Base-by-base conservation (phyloP, 169 alveolate genomes). In the Plasmodium knowlesi region DNA sequence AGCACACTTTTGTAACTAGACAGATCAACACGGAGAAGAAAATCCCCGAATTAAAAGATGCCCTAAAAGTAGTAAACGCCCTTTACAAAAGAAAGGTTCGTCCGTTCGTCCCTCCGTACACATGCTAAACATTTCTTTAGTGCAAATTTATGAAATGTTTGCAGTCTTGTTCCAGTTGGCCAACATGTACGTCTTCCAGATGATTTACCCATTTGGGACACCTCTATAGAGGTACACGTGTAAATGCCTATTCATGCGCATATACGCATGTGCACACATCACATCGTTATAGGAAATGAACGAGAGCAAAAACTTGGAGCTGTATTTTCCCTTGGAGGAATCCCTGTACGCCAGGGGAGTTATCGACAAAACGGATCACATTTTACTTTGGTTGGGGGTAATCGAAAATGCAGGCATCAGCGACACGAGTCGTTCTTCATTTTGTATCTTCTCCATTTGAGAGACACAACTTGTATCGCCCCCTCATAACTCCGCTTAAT, bases 351-450 rank as follows among this genome's bases (percentile, higher is more conserved):
- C 97, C 83, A 97, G 95, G 93, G 98, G 98, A 30, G 93, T 95
- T n/a, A 54, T 97, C 39, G 91, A 97, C 32, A 96, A 97, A n/a
- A 94, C 98, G 12, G 96, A 96, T 43, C 94, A 97, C 8, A 96
- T 97, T 43, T 96, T 96, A 74, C 96, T 97, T 5, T 97, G 98
- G 98, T 96, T 97, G 37, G 98, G 98, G 84, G 98, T 97, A 80
- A 16, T 97, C 78, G 14, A 16, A 82, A 82, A 39, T 8, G 28
- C 22, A 50, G 37, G 37, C 43, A 82, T n/a, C 37, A 82, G 10
- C 3, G 25, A 9, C n/a, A 10, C 22, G 39, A 25, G 25, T 19
- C 67, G 32, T 80, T 28, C 34, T 67, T 39, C 37, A 73, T 72
- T 76, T 93, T 93, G 61, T 25, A 81, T 70, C 12, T 39, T 34